A percentile compares a stretch with the other conserved stretches of the same genome.
Evolutionary conservation across 2,329 filamentous ascomycete species (phyloP).

Genomic region (Leptographium galeiforme): DNA sequence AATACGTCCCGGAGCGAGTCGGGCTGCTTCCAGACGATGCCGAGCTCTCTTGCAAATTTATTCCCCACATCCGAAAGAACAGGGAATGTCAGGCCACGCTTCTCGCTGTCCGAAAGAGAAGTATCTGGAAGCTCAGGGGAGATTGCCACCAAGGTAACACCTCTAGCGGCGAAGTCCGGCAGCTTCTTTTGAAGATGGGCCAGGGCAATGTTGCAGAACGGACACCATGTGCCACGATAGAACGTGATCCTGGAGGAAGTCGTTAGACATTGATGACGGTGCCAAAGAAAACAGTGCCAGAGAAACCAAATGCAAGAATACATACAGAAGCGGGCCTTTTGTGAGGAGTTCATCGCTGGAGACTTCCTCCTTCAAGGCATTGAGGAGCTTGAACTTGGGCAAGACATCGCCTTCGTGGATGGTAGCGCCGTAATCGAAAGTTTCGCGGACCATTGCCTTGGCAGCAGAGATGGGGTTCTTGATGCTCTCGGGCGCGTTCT

Average conservation of each 20-base stretch:
- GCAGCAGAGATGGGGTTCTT: background rate
- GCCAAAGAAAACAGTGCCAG: background rate
- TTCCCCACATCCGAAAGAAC: conserved; percentile 27
- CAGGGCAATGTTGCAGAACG: conserved; percentile 29
- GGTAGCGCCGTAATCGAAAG: conserved; percentile 14
- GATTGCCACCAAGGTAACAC: conserved; percentile 27
- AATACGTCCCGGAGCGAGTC: conserved; percentile 17
- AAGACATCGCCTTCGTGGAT: conserved; percentile 21
- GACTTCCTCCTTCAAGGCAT: conserved; percentile 21
- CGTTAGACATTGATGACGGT: background rate
- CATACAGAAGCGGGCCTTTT: conserved; percentile 19
- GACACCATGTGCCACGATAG: conserved; percentile 33
- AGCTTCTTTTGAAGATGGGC: conserved; percentile 21
- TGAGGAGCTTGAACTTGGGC: conserved; percentile 20
- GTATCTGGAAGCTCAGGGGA: conserved; percentile 26
- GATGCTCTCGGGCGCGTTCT: conserved; percentile 2
- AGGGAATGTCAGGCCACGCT: conserved; percentile 24
- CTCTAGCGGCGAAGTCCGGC: conserved; percentile 20
- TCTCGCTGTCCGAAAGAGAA: conserved; percentile 23
- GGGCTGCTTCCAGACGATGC: conserved; percentile 21
- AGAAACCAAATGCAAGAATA: background rate
- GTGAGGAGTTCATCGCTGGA: conserved; percentile 18
- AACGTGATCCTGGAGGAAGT: conserved; percentile 21
- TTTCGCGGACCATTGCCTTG: background rate
- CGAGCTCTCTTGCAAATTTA: conserved; percentile 20